Conservation (phyloP, 2,329 filamentous ascomycete genomes). For the Mariannaea elegans region DNA sequence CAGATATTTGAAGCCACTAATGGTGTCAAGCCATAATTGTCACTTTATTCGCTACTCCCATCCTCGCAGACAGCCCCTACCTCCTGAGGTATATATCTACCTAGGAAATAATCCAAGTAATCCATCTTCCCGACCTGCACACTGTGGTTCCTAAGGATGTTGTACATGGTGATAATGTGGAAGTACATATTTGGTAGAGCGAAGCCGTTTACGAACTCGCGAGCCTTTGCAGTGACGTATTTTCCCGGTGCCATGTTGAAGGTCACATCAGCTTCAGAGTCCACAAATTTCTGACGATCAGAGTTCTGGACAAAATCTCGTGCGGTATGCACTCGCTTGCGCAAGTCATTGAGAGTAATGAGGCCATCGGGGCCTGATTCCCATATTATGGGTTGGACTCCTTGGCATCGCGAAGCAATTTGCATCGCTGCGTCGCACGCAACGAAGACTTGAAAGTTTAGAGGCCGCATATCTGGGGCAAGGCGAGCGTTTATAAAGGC, state of each 20-base stretch:
- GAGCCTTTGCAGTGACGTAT: not conserved
- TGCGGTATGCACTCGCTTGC: not conserved
- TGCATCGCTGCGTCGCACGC: slow-evolving; percentile 2
- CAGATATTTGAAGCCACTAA: too few species aligned
- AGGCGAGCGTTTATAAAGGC: not conserved
- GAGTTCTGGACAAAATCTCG: not conserved
- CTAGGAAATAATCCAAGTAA: not conserved
- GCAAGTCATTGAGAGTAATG: not conserved
- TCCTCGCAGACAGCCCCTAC: not conserved
- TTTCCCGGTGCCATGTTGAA: not conserved
- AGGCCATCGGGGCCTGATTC: not conserved
- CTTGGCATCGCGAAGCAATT: not conserved
- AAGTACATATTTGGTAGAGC: slow-evolving; percentile 4
- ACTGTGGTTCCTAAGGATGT: not conserved
- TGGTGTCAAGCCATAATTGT: too few species aligned
- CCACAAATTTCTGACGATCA: not conserved
- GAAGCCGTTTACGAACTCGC: not conserved
- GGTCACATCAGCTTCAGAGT: not conserved
- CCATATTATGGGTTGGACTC: not conserved
- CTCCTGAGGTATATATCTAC: not conserved
- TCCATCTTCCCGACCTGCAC: not conserved
- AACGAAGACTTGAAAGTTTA: not conserved
- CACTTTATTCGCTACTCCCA: not conserved
- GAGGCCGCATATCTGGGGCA: slow-evolving; percentile 3
- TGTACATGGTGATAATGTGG: not conserved